Percentiles rank a stretch among this genome's conserved stretches.
These are phyloP conservation scores for Exsudoporus floridanus DNA, from an alignment of 1,284 basidiomycete species.

Conservation along the genomic window DNA sequence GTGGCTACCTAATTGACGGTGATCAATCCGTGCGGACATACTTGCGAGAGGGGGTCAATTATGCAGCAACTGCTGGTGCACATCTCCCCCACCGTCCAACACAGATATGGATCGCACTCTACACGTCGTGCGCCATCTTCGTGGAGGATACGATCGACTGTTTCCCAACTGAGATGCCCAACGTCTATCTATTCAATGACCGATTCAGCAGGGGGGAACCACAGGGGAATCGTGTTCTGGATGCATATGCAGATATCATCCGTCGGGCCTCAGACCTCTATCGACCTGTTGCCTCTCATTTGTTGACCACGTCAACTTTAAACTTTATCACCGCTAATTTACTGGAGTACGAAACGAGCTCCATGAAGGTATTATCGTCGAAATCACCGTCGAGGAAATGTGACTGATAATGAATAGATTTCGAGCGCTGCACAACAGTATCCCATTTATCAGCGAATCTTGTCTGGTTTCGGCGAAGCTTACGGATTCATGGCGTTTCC, in stretches of 20 bases:
- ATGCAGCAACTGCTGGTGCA: constrained; percentile 14
- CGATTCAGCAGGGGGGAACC: constrained; percentile 21
- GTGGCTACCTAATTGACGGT: constrained; percentile 20
- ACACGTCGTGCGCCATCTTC: constrained; percentile 30
- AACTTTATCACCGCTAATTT: constrained; percentile 28
- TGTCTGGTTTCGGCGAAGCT: constrained; percentile 33
- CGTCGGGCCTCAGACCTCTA: constrained; percentile 19
- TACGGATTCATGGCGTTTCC: constrained; percentile 36
- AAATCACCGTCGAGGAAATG: no score
- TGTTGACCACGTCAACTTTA: constrained; percentile 31
- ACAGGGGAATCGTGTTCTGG: constrained; percentile 28
- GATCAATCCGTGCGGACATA: constrained; percentile 15
- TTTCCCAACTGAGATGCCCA: constrained; percentile 18
- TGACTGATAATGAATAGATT: constrained; percentile 17
- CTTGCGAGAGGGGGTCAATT: constrained; percentile 19
- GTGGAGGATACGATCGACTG: constrained; percentile 31
- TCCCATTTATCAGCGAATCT: constrained; percentile 30
- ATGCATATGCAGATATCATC: constrained; percentile 30
- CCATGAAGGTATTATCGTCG: constrained; percentile 28
- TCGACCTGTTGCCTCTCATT: constrained; percentile 18
- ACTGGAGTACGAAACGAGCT: constrained; percentile 33
- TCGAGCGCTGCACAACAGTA: constrained; percentile 21
- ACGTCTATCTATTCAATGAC: constrained; percentile 31
- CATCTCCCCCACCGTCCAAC: constrained; percentile 17
- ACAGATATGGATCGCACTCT: constrained; percentile 34